phyloP scores from a whole-genome alignment of 75 land plant genomes.

The Cryptomeria japonica region DNA sequence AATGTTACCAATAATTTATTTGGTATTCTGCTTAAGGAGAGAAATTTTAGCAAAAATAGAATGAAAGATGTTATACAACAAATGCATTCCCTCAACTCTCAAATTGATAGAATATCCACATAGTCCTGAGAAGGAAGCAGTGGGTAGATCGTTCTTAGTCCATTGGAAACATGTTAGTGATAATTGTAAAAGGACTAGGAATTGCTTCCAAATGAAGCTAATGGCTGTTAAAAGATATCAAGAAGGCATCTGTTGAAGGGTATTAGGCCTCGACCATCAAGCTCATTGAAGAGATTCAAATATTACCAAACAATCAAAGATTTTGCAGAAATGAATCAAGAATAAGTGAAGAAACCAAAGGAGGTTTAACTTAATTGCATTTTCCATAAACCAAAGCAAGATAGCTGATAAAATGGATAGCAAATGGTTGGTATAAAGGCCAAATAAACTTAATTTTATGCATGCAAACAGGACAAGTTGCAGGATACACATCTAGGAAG shows the following conservation, averaged over 20 bases:
- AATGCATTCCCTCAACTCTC: background rate
- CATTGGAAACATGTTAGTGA: background rate
- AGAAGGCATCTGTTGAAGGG: background rate
- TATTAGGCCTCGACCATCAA: background rate
- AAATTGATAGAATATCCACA: background rate
- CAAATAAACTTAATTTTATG: background rate
- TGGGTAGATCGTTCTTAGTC: background rate
- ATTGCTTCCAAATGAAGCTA: background rate
- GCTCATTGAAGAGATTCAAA: background rate
- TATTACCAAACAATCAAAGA: background rate
- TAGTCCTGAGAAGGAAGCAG: background rate
- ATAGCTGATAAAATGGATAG: background rate
- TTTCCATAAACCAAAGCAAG: background rate
- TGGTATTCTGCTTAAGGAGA: background rate
- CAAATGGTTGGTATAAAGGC: background rate
- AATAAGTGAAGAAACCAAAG: background rate
- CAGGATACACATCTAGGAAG: background rate
- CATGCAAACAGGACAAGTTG: background rate
- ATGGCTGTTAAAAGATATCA: background rate
- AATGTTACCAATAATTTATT: background rate
- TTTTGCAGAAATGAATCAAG: background rate
- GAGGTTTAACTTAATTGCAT: background rate
- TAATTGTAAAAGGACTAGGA: background rate
- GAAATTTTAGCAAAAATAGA: constrained; percentile 4
- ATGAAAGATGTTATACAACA: background rate